Conservation (phyloP, 2,329 filamentous ascomycete species). For the Aspergillus ochraceoroseus region DNA sequence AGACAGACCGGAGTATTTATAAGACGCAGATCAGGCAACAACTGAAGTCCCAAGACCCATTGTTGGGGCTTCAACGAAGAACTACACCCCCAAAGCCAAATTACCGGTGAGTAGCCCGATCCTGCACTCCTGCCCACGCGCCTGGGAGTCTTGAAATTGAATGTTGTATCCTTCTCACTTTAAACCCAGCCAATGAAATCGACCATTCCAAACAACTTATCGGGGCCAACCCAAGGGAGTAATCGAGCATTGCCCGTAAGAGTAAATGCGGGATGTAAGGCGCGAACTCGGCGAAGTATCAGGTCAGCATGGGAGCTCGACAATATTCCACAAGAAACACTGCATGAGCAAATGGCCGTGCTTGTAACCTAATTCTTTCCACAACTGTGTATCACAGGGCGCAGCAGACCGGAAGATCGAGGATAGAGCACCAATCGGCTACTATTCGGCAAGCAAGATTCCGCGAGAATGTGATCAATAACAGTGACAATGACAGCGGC, state of each 20-base stretch:
- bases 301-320: too few relatives aligned
- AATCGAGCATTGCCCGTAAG: too few relatives aligned
- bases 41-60: neutral
- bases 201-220: too few relatives aligned
- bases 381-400: neutral
- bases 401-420: neutral
- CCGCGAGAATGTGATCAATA: neutral
- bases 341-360: neutral
- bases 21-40: neutral
- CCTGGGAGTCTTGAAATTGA: too few relatives aligned
- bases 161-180: too few relatives aligned
- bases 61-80: neutral
- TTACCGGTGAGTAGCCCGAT: too few relatives aligned
- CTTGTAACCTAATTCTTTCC: neutral
- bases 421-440: neutral
- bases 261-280: too few relatives aligned
- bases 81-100: too few relatives aligned
- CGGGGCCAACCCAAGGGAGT: too few relatives aligned
- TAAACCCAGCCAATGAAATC: too few relatives aligned
- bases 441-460: neutral
- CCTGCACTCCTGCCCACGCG: too few relatives aligned
- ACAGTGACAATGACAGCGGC: neutral
- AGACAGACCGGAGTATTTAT: neutral
- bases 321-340: conserved; percentile 1
- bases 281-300: too few relatives aligned